phyloP scores from a whole-genome alignment of 148 eudicot species.

The Polygonum maritimum region DNA sequence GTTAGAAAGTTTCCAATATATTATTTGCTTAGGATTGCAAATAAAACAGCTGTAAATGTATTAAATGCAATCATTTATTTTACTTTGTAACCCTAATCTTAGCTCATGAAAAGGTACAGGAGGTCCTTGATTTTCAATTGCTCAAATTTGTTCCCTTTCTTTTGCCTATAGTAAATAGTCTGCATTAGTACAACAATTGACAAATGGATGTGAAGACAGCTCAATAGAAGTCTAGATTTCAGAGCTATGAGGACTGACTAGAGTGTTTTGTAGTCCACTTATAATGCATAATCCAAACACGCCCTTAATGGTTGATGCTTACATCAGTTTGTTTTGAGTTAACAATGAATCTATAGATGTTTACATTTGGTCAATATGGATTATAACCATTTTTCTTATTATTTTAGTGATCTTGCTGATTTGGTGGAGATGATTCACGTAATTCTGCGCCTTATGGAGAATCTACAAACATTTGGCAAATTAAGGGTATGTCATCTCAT shows the following conservation, averaged over 20 bases:
- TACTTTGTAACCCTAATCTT: neutral
- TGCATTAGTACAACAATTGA: neutral
- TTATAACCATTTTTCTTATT: slow-evolving; percentile 11
- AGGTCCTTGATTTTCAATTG: neutral
- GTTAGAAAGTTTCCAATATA: neutral
- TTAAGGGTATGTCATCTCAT: slow-evolving; percentile 54
- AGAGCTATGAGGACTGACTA: neutral
- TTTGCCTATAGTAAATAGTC: neutral
- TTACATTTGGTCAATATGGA: neutral
- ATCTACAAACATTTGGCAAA: slow-evolving; percentile 78
- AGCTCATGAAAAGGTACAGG: neutral
- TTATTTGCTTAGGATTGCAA: neutral
- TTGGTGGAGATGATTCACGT: slow-evolving; percentile 75
- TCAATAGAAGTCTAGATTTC: neutral
- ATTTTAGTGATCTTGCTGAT: slow-evolving; percentile 79
- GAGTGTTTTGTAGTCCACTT: no score
- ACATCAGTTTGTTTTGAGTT: neutral
- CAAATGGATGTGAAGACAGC: neutral
- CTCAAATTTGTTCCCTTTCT: neutral
- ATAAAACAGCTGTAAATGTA: neutral
- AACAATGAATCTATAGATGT: neutral
- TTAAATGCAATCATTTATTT: no score
- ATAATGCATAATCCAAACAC: no score
- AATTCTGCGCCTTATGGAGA: slow-evolving; percentile 79
- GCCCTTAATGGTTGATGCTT: neutral